Base-by-base conservation (phyloP, 164 flowering plant species). In the Warburgia ugandensis region DNA sequence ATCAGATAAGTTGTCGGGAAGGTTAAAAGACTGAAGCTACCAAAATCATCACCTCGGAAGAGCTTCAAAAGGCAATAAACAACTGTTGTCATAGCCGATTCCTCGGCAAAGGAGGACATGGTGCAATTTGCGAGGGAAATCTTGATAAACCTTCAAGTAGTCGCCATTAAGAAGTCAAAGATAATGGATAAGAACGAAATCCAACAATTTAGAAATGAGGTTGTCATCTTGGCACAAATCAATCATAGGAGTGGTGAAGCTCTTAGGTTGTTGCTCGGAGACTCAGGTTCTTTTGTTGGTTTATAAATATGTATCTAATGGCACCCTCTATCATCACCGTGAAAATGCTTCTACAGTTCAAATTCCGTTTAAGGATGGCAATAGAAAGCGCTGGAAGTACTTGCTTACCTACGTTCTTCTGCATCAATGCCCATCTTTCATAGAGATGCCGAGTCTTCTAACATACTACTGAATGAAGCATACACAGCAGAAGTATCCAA, bases 391-490 rank as follows among this genome's bases (percentile, higher is more conserved):
- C 70, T 2, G 54, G n/a, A 50, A n/a, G 68, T 68, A 2, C 62
- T 67, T 11, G 51, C 63, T 7, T 70, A 70, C 22, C 50, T 67
- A 1, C 74, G 70, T 54, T 63, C 70, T 20, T 70, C 65, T 16
- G 68, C 74, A 29, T 55, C 66, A 0, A 48, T 39, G 13, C 69
- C 72, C 0, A 50, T 67, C 14, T 58, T 69, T 16, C 74, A 64
- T 45, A 41, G 77, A 40, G 74, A 69, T 45, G 61, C 69, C 11
- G 66, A 69, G 61, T 68, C 71, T 21, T 43, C 71, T 10, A 73
- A 73, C 47, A 69, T 73, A 25, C 36, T 69, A 2, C 8, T 73
- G 32, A 69, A 73, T 28, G 54, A 64, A 1, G 54, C 50, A 7
- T 63, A 54, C 55, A 63, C 62, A 0, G 64, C 75, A 1, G 71